Evolutionary conservation across 2,329 filamentous ascomycete genomes (phyloP).

Genomic region (Pseudocercospora pini-densiflorae): DNA sequence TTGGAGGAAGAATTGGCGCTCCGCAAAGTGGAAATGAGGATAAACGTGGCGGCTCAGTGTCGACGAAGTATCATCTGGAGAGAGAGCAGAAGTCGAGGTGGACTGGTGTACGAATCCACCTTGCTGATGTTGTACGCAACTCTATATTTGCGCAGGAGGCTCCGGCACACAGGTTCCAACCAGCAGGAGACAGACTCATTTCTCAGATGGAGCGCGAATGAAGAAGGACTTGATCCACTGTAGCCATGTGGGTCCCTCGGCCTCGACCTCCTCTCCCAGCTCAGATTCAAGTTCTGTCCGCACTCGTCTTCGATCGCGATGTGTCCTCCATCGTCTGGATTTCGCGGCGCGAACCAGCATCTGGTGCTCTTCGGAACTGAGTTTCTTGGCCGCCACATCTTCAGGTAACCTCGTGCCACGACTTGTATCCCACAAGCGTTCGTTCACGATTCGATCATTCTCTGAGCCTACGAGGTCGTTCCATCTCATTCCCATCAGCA

Average conservation of each 20-base stretch:
- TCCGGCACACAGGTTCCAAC: too few relatives aligned
- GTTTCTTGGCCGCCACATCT: not conserved
- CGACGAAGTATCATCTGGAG: too few relatives aligned
- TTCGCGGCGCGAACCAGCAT: not conserved
- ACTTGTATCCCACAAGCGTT: not conserved
- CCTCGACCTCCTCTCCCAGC: not conserved
- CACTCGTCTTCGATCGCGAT: not conserved
- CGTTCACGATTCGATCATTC: not conserved
- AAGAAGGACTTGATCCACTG: not conserved
- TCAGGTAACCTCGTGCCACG: not conserved
- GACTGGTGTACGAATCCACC: too few relatives aligned
- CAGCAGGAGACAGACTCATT: not conserved
- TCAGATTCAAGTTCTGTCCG: not conserved
- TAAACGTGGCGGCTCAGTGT: too few relatives aligned
- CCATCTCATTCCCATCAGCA: slow-evolving; percentile 16
- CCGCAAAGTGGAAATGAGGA: not conserved
- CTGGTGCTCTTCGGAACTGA: not conserved
- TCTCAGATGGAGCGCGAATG: not conserved
- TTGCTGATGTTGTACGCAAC: too few relatives aligned
- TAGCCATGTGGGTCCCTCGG: not conserved
- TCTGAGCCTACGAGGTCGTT: not conserved
- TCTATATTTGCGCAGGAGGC: too few relatives aligned
- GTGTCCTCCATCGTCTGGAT: not conserved
- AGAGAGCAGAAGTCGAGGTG: too few relatives aligned
- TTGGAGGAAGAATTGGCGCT: not conserved